phyloP scores from a whole-genome alignment of 768 basidiomycete genomes.

The Leccinum olivaceopallidum region DNA sequence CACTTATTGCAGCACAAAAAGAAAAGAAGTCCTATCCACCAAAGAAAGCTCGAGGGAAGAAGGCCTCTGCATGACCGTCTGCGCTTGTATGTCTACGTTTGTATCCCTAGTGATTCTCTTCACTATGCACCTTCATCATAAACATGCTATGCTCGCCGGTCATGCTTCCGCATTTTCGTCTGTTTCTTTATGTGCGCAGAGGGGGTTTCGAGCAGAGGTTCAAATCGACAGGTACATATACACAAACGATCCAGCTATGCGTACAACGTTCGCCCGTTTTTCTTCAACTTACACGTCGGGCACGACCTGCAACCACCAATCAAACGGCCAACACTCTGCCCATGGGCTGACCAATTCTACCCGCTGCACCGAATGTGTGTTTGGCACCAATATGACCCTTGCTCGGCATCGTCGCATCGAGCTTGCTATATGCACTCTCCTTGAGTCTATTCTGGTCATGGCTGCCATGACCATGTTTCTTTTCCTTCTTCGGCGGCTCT shows the following conservation, averaged over 20 bases:
- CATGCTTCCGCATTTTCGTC: constrained; percentile 3
- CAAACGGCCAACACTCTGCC: constrained; percentile 43
- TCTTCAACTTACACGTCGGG: not conserved
- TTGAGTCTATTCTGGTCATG: constrained; percentile 48
- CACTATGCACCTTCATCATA: constrained; percentile 24
- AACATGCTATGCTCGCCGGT: constrained; percentile 12
- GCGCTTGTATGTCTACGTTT: constrained; percentile 26
- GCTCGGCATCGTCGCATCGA: constrained; percentile 50
- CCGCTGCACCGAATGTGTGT: constrained; percentile 43
- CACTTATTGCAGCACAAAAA: constrained; percentile 66
- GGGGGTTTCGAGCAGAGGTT: constrained; percentile 4
- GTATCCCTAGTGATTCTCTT: constrained; percentile 27
- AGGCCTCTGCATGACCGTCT: constrained; percentile 35
- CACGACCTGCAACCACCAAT: not conserved
- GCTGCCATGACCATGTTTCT: constrained; percentile 38
- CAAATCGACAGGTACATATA: constrained; percentile 21
- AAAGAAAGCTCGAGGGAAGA: constrained; percentile 76
- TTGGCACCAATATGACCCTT: constrained; percentile 37
- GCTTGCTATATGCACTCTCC: constrained; percentile 46
- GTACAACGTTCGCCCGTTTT: constrained; percentile 6
- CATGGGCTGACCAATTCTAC: constrained; percentile 59
- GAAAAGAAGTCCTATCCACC: constrained; percentile 66
- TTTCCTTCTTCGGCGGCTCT: constrained; percentile 49
- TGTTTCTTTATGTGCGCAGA: not conserved
- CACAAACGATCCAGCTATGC: constrained; percentile 10